A percentile compares a stretch with the other conserved stretches of the same genome.
These are phyloP conservation scores for Rhodotorula glutinis DNA, from an alignment of 1,284 basidiomycete species.

Conservation along the genomic window DNA sequence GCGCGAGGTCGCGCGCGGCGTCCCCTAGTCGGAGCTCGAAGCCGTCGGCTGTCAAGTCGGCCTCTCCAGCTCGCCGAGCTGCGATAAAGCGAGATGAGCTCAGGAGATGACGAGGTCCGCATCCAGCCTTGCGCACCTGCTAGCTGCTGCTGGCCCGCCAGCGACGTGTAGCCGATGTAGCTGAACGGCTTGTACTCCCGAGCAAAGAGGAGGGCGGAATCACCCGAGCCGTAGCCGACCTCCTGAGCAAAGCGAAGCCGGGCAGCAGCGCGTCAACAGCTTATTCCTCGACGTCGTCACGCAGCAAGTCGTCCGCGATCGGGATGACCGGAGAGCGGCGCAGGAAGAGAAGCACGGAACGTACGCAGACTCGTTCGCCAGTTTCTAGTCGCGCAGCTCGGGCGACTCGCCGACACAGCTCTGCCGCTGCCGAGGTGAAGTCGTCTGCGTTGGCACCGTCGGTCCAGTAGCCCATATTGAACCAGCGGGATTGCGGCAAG, in stretches of 20 bases:
- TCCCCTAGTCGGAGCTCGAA: conserved; percentile 13
- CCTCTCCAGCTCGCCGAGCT: conserved; percentile 3
- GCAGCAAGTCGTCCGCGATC: too few species aligned
- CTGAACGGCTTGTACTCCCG: conserved; percentile 4
- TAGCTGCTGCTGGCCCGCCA: background rate
- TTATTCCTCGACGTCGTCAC: too few species aligned
- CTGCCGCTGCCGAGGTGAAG: conserved; percentile 10
- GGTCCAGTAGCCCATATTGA: conserved; percentile 29
- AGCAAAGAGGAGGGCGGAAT: conserved; percentile 19
- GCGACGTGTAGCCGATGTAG: conserved; percentile 16
- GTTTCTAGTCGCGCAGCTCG: conserved; percentile 1
- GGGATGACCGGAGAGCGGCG: background rate
- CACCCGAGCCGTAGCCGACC: conserved; percentile 29
- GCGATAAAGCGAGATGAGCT: background rate
- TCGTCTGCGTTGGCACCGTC: background rate
- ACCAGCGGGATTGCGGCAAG: background rate
- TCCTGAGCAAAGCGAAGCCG: conserved; percentile 11
- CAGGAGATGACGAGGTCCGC: too few species aligned
- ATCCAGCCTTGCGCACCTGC: conserved; percentile 4
- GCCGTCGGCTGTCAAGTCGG: background rate
- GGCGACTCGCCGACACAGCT: conserved; percentile 24
- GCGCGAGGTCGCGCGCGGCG: conserved; percentile 1
- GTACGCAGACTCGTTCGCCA: conserved; percentile 8
- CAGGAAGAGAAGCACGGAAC: background rate
- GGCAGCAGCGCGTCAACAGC: background rate